phyloP scores from a whole-genome alignment of 352 stramenopile species.

The Plasmopara muralis region DNA sequence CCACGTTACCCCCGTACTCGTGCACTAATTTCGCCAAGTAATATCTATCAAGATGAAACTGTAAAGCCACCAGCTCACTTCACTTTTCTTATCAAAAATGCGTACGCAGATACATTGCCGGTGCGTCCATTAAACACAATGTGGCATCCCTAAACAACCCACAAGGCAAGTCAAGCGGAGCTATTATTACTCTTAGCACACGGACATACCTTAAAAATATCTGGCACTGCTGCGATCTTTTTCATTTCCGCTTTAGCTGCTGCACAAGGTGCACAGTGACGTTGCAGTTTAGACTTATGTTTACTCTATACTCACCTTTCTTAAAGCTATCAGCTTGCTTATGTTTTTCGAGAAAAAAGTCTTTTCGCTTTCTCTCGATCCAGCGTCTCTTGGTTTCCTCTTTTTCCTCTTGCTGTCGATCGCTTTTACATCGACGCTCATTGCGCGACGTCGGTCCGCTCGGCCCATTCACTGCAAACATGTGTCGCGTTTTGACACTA shows the following conservation, averaged over 20 bases:
- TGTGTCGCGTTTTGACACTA: slow-evolving; percentile 14
- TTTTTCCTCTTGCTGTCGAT: slow-evolving; percentile 23
- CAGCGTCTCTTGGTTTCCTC: slow-evolving; percentile 20
- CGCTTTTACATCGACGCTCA: slow-evolving; percentile 42
- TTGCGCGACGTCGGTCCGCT: slow-evolving; percentile 52
- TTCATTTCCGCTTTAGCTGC: slow-evolving; percentile 12
- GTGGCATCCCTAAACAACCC: slow-evolving; percentile 46
- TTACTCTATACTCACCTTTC: slow-evolving; percentile 2
- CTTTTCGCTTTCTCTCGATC: slow-evolving; percentile 25
- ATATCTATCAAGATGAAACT: slow-evolving; percentile 35
- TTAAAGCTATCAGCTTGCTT: slow-evolving; percentile 3
- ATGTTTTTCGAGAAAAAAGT: slow-evolving; percentile 36
- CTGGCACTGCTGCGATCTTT: slow-evolving; percentile 7
- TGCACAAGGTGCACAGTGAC: not conserved
- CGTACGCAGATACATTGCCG: slow-evolving; percentile 74
- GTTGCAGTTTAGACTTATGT: too few species aligned
- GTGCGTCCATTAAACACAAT: slow-evolving; percentile 80
- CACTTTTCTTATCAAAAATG: slow-evolving; percentile 1
- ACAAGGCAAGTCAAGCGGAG: slow-evolving; percentile 1
- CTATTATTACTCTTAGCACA: not conserved
- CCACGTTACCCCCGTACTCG: slow-evolving; percentile 64
- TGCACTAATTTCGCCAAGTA: slow-evolving; percentile 75
- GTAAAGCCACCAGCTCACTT: not conserved
- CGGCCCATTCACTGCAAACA: slow-evolving; percentile 76
- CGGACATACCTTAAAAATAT: slow-evolving; percentile 49